These are phyloP conservation scores for Pseudozyma flocculosa DNA, from an alignment of 1,284 basidiomycete species.

Conservation along the genomic window DNA sequence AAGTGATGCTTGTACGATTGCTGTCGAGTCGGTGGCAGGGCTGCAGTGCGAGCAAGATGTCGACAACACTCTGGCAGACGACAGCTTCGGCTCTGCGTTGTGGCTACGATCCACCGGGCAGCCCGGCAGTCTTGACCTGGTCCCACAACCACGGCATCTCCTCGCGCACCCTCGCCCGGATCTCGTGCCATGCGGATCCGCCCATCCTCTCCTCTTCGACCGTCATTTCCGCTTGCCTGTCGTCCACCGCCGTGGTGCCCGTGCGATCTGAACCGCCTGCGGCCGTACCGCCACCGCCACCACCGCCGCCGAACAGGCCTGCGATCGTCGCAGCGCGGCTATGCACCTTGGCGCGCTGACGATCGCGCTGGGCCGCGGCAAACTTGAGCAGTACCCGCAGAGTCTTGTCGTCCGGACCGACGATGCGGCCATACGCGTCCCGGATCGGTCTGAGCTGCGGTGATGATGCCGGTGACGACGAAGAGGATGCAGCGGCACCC, in stretches of 20 bases:
- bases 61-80: no score
- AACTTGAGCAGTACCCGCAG: slow-evolving; percentile 59
- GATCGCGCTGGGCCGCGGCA: slow-evolving; percentile 26
- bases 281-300: no score
- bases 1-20: no score
- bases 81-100: no score
- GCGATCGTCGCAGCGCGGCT: not conserved
- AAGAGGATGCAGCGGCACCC: not conserved
- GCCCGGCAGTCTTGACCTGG: slow-evolving; percentile 9
- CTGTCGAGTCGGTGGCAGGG: no score
- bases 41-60: no score
- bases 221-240: slow-evolving; percentile 4
- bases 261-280: no score
- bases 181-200: slow-evolving; percentile 20
- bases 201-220: not conserved
- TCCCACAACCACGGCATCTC: slow-evolving; percentile 31
- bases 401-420: slow-evolving; percentile 52
- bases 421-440: slow-evolving; percentile 10
- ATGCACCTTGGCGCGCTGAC: not conserved
- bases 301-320: no score
- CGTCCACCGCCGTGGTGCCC: no score
- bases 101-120: no score
- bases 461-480: not conserved
- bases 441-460: slow-evolving; percentile 6
- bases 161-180: slow-evolving; percentile 12